Conservation (phyloP, 2,329 filamentous ascomycete genomes). For the Fonsecaea pedrosoi region DNA sequence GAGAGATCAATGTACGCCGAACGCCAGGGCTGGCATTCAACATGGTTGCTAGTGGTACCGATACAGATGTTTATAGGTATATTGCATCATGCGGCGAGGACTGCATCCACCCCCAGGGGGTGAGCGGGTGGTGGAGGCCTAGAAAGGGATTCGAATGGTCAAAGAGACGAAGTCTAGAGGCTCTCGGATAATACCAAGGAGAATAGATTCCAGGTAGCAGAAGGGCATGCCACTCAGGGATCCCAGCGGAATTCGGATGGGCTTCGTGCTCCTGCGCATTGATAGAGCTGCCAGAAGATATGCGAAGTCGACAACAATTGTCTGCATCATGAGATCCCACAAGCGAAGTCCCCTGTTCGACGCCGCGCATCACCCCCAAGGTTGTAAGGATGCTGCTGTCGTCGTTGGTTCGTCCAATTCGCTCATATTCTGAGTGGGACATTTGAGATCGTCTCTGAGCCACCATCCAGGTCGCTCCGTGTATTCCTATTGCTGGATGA, state of each 20-base stretch:
- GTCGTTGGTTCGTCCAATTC: neutral
- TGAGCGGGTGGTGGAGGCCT: too few relatives aligned
- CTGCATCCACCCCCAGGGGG: too few relatives aligned
- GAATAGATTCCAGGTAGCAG: slow-evolving; percentile 8
- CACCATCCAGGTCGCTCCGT: neutral
- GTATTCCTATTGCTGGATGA: too few relatives aligned
- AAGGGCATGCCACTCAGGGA: slow-evolving; percentile 23
- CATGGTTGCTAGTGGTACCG: too few relatives aligned
- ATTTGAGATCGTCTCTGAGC: neutral
- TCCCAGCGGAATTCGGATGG: too few relatives aligned
- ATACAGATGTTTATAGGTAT: too few relatives aligned
- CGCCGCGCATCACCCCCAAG: neutral
- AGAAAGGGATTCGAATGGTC: too few relatives aligned
- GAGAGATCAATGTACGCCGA: slow-evolving; percentile 64
- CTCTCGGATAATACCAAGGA: too few relatives aligned
- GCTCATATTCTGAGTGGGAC: neutral
- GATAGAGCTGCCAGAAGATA: neutral
- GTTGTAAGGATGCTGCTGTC: neutral
- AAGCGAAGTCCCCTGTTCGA: neutral
- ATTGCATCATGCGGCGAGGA: too few relatives aligned
- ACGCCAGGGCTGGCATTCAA: slow-evolving; percentile 60
- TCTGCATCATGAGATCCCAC: neutral
- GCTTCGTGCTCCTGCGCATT: neutral
- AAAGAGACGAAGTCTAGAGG: too few relatives aligned
- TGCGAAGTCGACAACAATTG: neutral